Percentiles rank a stretch among this genome's conserved stretches.
Evolutionary conservation across 1,284 basidiomycete genomes (phyloP).

Genomic region (Microstroma glucosiphilum): DNA sequence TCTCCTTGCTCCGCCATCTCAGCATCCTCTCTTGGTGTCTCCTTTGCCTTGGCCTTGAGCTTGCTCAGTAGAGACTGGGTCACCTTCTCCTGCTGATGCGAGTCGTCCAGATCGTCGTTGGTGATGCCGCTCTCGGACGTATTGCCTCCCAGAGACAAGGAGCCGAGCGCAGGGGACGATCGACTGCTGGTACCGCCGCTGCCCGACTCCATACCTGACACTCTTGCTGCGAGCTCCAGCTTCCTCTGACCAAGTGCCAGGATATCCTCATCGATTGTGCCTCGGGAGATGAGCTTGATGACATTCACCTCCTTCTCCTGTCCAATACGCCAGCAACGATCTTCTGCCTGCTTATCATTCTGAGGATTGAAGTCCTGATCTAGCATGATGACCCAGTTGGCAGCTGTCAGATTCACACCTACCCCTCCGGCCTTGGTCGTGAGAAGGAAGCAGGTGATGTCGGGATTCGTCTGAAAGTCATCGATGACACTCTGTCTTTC

Average conservation of each 20-base stretch:
- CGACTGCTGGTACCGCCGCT: not conserved
- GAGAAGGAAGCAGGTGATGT: slow-evolving; percentile 86
- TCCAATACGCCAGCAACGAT: slow-evolving; percentile 95
- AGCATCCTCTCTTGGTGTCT: not conserved
- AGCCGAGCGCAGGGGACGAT: not conserved
- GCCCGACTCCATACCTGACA: not conserved
- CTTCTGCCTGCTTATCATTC: slow-evolving; percentile 87
- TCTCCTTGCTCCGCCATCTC: not conserved
- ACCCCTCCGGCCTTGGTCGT: slow-evolving; percentile 83
- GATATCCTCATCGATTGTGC: slow-evolving; percentile 70
- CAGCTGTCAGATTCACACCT: slow-evolving; percentile 59
- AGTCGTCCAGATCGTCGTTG: not conserved
- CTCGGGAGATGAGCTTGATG: slow-evolving; percentile 83
- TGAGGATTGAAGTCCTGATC: slow-evolving; percentile 72
- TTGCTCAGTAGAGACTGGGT: not conserved
- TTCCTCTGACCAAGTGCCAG: slow-evolving; percentile 23
- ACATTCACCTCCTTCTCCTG: slow-evolving; percentile 82
- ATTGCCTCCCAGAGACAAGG: not conserved
- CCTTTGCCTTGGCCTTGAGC: not conserved
- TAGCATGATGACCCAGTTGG: slow-evolving; percentile 63
- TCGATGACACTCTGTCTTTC: slow-evolving; percentile 89
- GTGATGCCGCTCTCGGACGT: not conserved
- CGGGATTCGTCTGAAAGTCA: slow-evolving; percentile 86
- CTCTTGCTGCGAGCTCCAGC: slow-evolving; percentile 3
- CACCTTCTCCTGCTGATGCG: not conserved